phyloP scores from a whole-genome alignment of 208 protist genomes.

The Acanthamoeba castellanii region DNA sequence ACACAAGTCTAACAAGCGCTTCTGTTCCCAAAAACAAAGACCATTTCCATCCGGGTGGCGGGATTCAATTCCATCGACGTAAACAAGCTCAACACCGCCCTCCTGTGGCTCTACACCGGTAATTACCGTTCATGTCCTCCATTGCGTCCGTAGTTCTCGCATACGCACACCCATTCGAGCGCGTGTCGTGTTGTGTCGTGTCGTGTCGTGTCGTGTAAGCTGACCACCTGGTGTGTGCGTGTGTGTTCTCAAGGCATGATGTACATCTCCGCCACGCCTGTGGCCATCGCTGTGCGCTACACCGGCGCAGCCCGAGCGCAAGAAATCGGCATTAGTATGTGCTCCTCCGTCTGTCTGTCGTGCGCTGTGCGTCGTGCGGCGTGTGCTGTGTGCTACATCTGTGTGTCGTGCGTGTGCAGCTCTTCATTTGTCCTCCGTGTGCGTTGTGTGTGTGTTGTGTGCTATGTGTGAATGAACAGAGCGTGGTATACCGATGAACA shows the following conservation, averaged over 20 bases:
- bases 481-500: neutral
- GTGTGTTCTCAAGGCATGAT: conserved; percentile 12
- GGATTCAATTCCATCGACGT: conserved; percentile 49
- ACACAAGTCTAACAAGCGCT: neutral
- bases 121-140: neutral
- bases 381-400: neutral
- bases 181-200: neutral
- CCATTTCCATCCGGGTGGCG: conserved; percentile 29
- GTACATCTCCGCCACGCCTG: conserved; percentile 63
- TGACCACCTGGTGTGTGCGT: no score
- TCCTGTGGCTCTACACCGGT: conserved; percentile 60
- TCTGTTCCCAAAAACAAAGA: neutral
- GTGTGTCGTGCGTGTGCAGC: no score
- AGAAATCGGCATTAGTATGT: conserved; percentile 13
- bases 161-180: neutral
- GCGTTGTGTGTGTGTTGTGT: neutral
- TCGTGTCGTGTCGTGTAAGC: no score
- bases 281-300: conserved; percentile 54
- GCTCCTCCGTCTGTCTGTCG: no score
- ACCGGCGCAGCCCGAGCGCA: neutral
- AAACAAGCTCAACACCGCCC: neutral
- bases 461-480: neutral
- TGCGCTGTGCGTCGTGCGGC: neutral
- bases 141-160: neutral
- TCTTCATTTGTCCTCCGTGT: conserved; percentile 12